Base-by-base conservation (phyloP, 768 basidiomycete species). In the Trametes elegans region DNA sequence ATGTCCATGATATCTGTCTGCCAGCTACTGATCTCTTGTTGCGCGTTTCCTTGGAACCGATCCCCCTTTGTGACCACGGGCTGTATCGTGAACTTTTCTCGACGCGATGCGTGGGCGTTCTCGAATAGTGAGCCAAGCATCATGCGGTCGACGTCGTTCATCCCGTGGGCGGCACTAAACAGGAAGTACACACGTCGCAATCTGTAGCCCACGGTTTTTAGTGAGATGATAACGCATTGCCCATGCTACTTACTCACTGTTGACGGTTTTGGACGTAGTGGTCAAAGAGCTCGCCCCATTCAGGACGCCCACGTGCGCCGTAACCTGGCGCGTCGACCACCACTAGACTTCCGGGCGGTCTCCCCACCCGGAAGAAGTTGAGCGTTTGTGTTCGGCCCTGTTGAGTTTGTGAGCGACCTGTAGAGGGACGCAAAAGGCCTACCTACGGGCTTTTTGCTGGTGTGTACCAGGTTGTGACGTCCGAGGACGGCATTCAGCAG, bases 241-340 rank as follows among this genome's bases (percentile, higher is more conserved):
- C 8, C 2, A 10, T 1, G 1, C 7, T 5, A 19, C 21, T 16
- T 3, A 73, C 84, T 55, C 61, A 90, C 88, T 84, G 74, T 63
- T 79, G 69, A 16, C 89, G 82, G 34, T 71, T 79, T 49, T 75
- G 65, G 13, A 89, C 57, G 63, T 90, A 92, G 36, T 79, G 69
- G 49, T 87, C 75, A 66, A 91, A 90, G 3, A 88, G 60, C 24
- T 72, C 66, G 1, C 90, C 89, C 89, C 89, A 92, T 69, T 89
- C 87, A 29, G 77, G 76, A 38, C 87, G 78, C 11, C 90, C 89
- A 49, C 87, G 76, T 8, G 76, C 71, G 43, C 90, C 90, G 66
- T 92, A 93, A 14, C 90, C 90, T 3, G 90, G 90, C 11, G 89
- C 79, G 62, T 93, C 90, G 9, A 93, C 89, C 3, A 92, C 70